Evolutionary conservation across 2,329 filamentous ascomycete species (phyloP), one percentile per base, ranked within the genome.

Genomic region (Fusarium sp.): DNA sequence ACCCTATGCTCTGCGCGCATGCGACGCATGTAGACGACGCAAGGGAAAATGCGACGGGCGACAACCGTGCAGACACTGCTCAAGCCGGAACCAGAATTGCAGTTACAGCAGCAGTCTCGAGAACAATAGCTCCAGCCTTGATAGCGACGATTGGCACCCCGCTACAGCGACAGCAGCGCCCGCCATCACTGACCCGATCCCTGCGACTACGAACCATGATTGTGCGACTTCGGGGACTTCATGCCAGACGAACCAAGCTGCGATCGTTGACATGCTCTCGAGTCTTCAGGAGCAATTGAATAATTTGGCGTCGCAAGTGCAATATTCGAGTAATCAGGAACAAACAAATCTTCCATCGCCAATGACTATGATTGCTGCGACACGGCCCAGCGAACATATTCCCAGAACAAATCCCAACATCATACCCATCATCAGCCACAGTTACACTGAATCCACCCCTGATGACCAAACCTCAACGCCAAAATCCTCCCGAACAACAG

Each of bases 1-100:
- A 15, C 67, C 67, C 18, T 70, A 70, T 14, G 67, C 67, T 14
- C 41, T 65, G 3, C 59, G 60, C 28, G 67, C 67, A 13, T 70
- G 67, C 36, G 67, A 70, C 28, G 65, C 67, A 7, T 70, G 67
- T 60, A 44, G 67, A 9, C 24, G 66, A 6, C 59, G 67, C 18
- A 70, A 70, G 38, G 67, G 67, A 2, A 70, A 70, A 60, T 70
- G 65, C 28, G 67, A 70, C 11, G 67, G 67, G 3, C 47, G 66
- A 35, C 59, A 65, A 1, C 65, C 67, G 3, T 70, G 67, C 28
- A 47, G 67, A 35, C 20, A 70, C 14, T 70, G 67, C 20, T 24
- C 58, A 18, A 41, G 59, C 4, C 53, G 67, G 11, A 44, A 35
- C 13, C 65, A 70, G 16, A 54, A 16, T 12, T 70, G 65, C 22